Base-by-base conservation (phyloP, 2,329 filamentous ascomycete species). In the Proliferodiscus dingleyae region DNA sequence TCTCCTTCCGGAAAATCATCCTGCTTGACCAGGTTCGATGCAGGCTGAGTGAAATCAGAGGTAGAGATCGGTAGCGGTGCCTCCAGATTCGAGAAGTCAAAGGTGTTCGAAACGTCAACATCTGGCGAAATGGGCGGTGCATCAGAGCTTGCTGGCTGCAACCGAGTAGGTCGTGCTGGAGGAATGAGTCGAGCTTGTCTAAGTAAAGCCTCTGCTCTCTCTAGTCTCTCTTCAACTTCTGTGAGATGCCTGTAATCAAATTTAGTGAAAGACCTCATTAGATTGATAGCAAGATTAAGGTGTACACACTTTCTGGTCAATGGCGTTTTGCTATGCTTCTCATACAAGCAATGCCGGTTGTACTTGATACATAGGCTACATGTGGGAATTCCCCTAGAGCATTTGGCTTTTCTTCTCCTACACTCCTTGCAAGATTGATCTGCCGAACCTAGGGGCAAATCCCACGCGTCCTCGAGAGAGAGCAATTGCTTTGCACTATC, bases 281-380 rank as follows among this genome's bases (percentile, higher is more conserved):
- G 13, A 4, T 15, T 10, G n/a, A 13, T 36, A 21, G n/a, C 9
- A 9, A 6, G 5, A 5, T 18, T n/a, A 34, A 15, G 23, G 16
- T 16, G 7, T 19, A 33, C 40, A 37, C 13, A 37, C 41, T 43
- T 43, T 21, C 41, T 43, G 4, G 41, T 43, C n/a, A 43, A 23
- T 13, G 41, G 41, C n/a, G 41, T 43, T 19, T 43, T 43, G 41
- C 41, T 43, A 30, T 43, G 41, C 33, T 43, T 43, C 26, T 43
- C 41, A 28, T 43, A 43, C 32, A 43, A 37, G 15, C 30, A 43
- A 16, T 43, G 41, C 18, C 41, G 8, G 22, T 43, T 43, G 19
- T 43, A 43, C 33, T 43, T 43, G 33, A 43, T 43, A 23, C 41
- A 43, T 13, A 43, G 22, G 10, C 41, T 16, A 26, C 41, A 43